Percentiles rank a stretch among this genome's conserved stretches.
These are phyloP conservation scores for Escallonia herrerae DNA, from an alignment of 129 eudicot genomes.

Conservation along the genomic window DNA sequence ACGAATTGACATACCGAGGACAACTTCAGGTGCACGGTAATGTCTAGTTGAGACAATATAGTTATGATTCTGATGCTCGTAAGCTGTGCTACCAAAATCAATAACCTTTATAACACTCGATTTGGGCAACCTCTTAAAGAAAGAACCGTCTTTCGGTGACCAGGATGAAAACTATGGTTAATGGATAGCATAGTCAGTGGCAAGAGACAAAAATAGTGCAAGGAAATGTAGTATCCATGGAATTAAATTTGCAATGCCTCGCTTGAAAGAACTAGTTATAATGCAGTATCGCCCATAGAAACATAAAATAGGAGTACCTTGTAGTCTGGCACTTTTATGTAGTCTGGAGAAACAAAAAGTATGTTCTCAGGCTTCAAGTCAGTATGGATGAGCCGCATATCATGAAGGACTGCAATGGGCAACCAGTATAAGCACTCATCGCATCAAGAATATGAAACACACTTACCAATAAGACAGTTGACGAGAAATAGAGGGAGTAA, in stretches of 20 bases:
- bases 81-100: constrained; percentile 45
- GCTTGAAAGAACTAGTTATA: too few relatives aligned
- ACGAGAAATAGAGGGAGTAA: too few relatives aligned
- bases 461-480: too few relatives aligned
- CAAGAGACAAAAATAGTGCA: background rate
- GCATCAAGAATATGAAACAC: background rate
- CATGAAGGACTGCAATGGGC: constrained; percentile 29
- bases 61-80: constrained; percentile 25
- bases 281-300: background rate
- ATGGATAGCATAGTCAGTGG: background rate
- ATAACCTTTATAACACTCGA: constrained; percentile 40
- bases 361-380: constrained; percentile 35
- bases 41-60: constrained; percentile 41
- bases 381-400: constrained; percentile 33
- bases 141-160: constrained; percentile 19
- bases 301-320: constrained; percentile 10
- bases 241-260: too few relatives aligned
- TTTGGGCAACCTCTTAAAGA: constrained; percentile 27
- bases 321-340: constrained; percentile 22
- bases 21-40: constrained; percentile 47
- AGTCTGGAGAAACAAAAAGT: constrained; percentile 26
- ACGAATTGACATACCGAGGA: constrained; percentile 23
- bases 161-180: constrained; percentile 12
- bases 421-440: background rate
- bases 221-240: background rate